A percentile compares a stretch with the other conserved stretches of the same genome.
Evolutionary conservation across 2,329 filamentous ascomycete species (phyloP).

Genomic region (Hypoxylon sp.): DNA sequence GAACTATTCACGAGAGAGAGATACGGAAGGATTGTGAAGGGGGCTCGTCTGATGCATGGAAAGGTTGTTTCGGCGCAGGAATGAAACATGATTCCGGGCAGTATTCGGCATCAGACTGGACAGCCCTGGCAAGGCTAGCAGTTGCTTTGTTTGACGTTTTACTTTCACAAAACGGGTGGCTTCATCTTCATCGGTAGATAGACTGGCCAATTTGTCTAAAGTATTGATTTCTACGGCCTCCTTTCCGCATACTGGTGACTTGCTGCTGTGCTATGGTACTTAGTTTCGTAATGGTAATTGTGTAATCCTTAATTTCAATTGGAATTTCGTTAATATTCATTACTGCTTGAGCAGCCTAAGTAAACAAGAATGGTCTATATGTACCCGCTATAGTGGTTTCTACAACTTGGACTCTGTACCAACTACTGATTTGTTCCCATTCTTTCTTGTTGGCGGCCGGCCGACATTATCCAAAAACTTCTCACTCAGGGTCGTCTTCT

Average conservation of each 20-base stretch:
- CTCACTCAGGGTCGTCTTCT: slow-evolving; percentile 71
- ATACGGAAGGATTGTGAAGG: slow-evolving; percentile 35
- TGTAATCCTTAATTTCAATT: not conserved
- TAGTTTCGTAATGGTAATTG: not conserved
- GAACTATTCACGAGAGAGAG: slow-evolving; percentile 38
- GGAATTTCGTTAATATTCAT: not conserved
- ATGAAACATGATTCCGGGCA: slow-evolving; percentile 46
- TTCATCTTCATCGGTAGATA: slow-evolving; percentile 51
- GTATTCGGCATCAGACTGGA: slow-evolving; percentile 47
- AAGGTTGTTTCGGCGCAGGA: slow-evolving; percentile 48
- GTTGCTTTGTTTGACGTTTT: slow-evolving; percentile 42
- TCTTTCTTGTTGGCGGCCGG: slow-evolving; percentile 39
- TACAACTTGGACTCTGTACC: slow-evolving; percentile 44
- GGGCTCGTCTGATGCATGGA: slow-evolving; percentile 46
- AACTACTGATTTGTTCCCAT: slow-evolving; percentile 19
- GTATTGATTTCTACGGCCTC: slow-evolving; percentile 36
- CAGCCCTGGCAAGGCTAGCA: slow-evolving; percentile 40
- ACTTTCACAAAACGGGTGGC: slow-evolving; percentile 42
- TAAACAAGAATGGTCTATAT: not conserved
- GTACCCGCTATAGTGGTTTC: not conserved
- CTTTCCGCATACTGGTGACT: slow-evolving; percentile 15
- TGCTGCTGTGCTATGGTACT: slow-evolving; percentile 17
- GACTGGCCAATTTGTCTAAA: slow-evolving; percentile 51
- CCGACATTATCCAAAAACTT: slow-evolving; percentile 70
- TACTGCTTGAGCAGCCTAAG: not conserved